A percentile compares a stretch with the other conserved stretches of the same genome.
phyloP scores from a whole-genome alignment of 1,139 yeast genomes.

The Geotrichum carabidarum region DNA sequence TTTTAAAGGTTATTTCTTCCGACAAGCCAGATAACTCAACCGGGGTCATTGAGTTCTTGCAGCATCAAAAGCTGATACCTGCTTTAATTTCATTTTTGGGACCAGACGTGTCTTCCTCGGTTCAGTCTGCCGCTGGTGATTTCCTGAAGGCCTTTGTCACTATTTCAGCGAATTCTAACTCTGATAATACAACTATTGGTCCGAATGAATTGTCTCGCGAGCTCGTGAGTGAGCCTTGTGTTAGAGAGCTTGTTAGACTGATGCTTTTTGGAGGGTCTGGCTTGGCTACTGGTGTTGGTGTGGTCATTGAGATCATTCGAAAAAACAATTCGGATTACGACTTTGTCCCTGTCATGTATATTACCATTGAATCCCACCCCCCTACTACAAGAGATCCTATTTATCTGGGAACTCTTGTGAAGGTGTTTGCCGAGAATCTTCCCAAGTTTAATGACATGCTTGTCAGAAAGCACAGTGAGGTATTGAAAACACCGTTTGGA shows the following conservation, averaged over 20 bases:
- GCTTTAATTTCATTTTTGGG: constrained; percentile 55
- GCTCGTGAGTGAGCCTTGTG: constrained; percentile 69
- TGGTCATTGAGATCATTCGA: constrained; percentile 88
- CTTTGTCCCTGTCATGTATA: constrained; percentile 78
- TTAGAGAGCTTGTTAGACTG: constrained; percentile 59
- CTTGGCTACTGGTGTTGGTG: constrained; percentile 91
- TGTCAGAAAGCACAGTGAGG: constrained; percentile 34
- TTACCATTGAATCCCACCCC: constrained; percentile 86
- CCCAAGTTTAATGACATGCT: constrained; percentile 62
- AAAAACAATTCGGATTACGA: constrained; percentile 96
- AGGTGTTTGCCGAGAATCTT: constrained; percentile 71
- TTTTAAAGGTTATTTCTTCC: constrained; percentile 68
- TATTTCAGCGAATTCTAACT: constrained; percentile 87
- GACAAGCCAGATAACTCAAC: constrained; percentile 74
- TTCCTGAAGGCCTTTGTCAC: constrained; percentile 89
- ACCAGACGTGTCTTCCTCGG: constrained; percentile 54
- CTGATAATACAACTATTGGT: constrained; percentile 81
- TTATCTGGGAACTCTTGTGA: constrained; percentile 80
- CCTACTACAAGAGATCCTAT: constrained; percentile 94
- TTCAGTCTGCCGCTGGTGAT: constrained; percentile 92
- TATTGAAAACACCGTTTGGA: constrained; percentile 67
- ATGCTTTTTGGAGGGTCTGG: constrained; percentile 93
- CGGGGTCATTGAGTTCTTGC: constrained; percentile 69
- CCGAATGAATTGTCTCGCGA: constrained; percentile 93
- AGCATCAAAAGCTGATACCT: constrained; percentile 57